A percentile compares a stretch with the other conserved stretches of the same genome.
These are phyloP conservation scores for Aristolochia californica DNA, from an alignment of 164 flowering plant genomes.

Conservation along the genomic window DNA sequence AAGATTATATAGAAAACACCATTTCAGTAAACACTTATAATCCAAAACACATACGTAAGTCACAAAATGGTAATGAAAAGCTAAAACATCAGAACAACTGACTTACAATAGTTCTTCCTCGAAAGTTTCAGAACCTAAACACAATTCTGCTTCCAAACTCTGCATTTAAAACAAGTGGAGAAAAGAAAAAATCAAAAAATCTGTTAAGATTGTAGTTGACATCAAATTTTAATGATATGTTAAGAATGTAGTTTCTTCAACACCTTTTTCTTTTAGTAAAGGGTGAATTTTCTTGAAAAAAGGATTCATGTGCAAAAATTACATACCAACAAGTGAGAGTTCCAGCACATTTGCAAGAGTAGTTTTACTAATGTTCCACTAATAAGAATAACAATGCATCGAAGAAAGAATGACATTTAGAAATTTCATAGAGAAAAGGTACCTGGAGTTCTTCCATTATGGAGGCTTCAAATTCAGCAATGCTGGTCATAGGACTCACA, in stretches of 20 bases:
- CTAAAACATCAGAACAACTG: background rate
- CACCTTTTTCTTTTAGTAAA: no score
- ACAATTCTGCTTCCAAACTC: conserved; percentile 35
- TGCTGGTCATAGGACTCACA: conserved; percentile 43
- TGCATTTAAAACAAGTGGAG: conserved; percentile 11
- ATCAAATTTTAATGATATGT: no score
- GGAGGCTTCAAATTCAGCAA: conserved; percentile 27
- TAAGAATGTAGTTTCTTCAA: background rate
- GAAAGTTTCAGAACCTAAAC: conserved; percentile 12
- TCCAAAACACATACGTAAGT: background rate
- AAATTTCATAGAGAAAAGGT: background rate
- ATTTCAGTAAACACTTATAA: background rate
- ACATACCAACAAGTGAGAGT: no score
- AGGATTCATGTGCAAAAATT: no score
- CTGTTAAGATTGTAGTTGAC: background rate
- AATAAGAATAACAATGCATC: background rate
- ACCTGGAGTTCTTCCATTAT: conserved; percentile 42
- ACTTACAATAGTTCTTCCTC: conserved; percentile 45
- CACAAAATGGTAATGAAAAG: no score
- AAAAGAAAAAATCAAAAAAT: background rate
- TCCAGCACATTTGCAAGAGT: no score
- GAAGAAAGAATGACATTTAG: background rate
- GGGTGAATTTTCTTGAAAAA: no score
- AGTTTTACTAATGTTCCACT: no score
- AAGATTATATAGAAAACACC: background rate